Evolutionary conservation across 192 early-diverging fungal genomes (phyloP).

Genomic region (Umbelopsis sp.): DNA sequence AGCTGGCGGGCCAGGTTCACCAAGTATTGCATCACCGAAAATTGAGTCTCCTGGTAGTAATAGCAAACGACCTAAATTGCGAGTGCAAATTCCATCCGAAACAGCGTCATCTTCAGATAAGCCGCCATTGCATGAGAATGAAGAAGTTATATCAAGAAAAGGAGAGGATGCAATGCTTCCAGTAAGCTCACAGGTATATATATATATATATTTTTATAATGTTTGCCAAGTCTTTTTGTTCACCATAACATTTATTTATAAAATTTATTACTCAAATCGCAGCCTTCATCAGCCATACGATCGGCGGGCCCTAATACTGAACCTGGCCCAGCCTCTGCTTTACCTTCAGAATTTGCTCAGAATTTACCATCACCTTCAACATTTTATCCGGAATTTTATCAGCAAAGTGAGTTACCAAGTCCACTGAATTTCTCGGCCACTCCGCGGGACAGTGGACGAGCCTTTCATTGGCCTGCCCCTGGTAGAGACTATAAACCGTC

Average conservation of each 20-base stretch:
- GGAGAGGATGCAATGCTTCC: neutral
- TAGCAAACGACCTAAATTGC: conserved; percentile 45
- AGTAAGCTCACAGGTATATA: neutral
- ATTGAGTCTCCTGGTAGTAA: conserved; percentile 31
- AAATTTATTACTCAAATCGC: conserved; percentile 26
- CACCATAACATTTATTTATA: neutral
- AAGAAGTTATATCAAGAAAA: conserved; percentile 3
- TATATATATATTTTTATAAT: neutral
- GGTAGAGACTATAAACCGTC: conserved; percentile 52
- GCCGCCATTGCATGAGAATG: neutral
- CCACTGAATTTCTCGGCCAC: conserved; percentile 78
- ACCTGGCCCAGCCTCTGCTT: conserved; percentile 69
- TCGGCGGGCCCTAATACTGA: conserved; percentile 37
- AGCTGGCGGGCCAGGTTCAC: conserved; percentile 13
- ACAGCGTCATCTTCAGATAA: conserved; percentile 15
- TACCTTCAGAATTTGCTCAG: conserved; percentile 67
- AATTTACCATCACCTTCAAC: conserved; percentile 77
- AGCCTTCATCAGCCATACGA: conserved; percentile 20
- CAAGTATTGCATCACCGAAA: conserved; percentile 25
- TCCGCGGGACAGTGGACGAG: conserved; percentile 68
- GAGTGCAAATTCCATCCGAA: conserved; percentile 50
- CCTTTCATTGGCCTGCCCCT: conserved; percentile 74
- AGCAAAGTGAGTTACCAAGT: conserved; percentile 71
- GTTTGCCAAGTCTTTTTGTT: neutral
- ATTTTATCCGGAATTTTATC: conserved; percentile 78